Conservation (phyloP, 2,329 filamentous ascomycete genomes). For the Dactylella cylindrospora region DNA sequence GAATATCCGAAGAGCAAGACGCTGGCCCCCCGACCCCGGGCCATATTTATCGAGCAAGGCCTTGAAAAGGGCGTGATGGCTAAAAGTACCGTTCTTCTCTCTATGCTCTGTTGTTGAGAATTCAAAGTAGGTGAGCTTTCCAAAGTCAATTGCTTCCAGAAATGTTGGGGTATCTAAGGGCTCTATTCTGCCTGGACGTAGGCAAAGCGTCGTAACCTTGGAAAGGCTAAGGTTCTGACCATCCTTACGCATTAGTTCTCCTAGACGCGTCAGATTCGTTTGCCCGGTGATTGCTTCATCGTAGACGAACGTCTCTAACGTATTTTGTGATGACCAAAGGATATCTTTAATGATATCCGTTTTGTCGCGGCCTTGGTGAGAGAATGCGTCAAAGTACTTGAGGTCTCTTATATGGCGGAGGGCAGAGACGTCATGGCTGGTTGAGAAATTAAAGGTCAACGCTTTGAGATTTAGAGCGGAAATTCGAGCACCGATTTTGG, state of each 20-base stretch:
- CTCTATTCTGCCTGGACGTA: not conserved
- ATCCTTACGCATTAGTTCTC: not conserved
- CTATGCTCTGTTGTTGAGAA: conserved; percentile 15
- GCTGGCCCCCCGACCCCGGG: not conserved
- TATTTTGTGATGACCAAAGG: conserved; percentile 9
- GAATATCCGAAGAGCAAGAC: conserved; percentile 13
- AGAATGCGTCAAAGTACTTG: conserved; percentile 12
- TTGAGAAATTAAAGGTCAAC: conserved; percentile 21
- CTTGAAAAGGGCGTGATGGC: conserved; percentile 18
- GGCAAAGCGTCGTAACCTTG: conserved; percentile 10
- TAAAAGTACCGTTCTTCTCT: conserved; percentile 4
- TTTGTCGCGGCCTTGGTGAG: not conserved
- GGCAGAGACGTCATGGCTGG: not conserved
- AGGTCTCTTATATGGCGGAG: conserved; percentile 11
- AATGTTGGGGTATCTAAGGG: not conserved
- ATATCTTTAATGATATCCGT: conserved; percentile 1
- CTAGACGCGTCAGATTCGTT: not conserved
- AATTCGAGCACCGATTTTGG: not conserved
- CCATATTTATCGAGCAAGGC: conserved; percentile 1
- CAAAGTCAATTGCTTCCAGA: conserved; percentile 9
- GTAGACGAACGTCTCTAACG: conserved; percentile 18
- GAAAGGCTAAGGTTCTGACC: conserved; percentile 4
- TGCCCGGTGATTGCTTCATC: conserved; percentile 4
- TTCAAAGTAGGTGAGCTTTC: conserved; percentile 30
- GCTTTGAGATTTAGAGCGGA: conserved; percentile 10